Evolutionary conservation across 2,329 filamentous ascomycete species (phyloP).

Genomic region (Cladobotryum mycophilum): DNA sequence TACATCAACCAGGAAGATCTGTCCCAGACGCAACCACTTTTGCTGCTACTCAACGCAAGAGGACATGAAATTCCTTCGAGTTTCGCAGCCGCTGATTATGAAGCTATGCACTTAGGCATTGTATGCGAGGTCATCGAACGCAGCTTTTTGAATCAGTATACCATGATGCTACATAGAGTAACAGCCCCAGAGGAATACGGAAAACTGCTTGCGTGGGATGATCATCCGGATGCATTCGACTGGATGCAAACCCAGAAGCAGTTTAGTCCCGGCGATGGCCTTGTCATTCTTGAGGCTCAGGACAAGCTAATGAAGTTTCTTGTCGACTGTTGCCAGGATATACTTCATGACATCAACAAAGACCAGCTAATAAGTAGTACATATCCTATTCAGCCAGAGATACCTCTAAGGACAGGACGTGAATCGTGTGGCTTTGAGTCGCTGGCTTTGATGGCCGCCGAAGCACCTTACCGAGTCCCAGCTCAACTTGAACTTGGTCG

Average conservation of each 20-base stretch:
- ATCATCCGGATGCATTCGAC: slow-evolving; percentile 30
- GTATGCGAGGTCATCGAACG: slow-evolving; percentile 19
- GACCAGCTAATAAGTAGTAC: slow-evolving; percentile 22
- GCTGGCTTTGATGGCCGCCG: slow-evolving; percentile 35
- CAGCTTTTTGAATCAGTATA: slow-evolving; percentile 24
- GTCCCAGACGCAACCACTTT: slow-evolving; percentile 33
- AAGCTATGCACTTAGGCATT: slow-evolving; percentile 25
- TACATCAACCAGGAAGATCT: slow-evolving; percentile 55
- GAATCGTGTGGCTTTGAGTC: slow-evolving; percentile 29
- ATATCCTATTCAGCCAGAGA: slow-evolving; percentile 33
- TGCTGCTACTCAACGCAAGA: slow-evolving; percentile 47
- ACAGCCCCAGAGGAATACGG: slow-evolving; percentile 28
- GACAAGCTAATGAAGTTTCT: slow-evolving; percentile 43
- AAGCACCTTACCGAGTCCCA: slow-evolving; percentile 49
- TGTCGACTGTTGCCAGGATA: slow-evolving; percentile 36
- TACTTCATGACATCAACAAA: slow-evolving; percentile 45
- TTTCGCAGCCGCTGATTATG: slow-evolving; percentile 43
- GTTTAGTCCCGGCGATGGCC: slow-evolving; percentile 39
- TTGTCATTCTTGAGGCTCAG: slow-evolving; percentile 47
- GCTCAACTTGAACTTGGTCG: slow-evolving; percentile 38
- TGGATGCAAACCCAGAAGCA: slow-evolving; percentile 30
- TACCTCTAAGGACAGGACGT: slow-evolving; percentile 22
- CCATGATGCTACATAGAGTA: slow-evolving; percentile 29
- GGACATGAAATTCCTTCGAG: slow-evolving; percentile 38
- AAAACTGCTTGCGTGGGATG: slow-evolving; percentile 27